Evolutionary conservation across 2,329 filamentous ascomycete genomes (phyloP).

Genomic region (Ciborinia camelliae): DNA sequence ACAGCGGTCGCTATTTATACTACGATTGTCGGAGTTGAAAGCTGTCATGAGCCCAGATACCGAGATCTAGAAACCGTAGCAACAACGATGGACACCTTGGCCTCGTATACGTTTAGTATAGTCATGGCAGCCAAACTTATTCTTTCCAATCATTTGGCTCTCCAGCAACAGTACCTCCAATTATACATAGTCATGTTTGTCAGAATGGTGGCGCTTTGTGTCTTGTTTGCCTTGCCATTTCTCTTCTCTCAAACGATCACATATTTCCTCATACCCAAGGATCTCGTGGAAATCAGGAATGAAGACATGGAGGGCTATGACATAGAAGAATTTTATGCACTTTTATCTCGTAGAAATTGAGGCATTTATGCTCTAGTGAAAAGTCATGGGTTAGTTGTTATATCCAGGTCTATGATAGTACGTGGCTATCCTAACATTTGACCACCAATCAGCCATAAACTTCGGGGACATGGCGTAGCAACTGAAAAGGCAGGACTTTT

Average conservation of each 20-base stretch:
- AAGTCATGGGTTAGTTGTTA: no score
- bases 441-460: neutral
- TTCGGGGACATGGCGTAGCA: neutral
- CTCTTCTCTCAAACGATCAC: neutral
- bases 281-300: constrained; percentile 1
- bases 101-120: neutral
- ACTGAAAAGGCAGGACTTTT: neutral
- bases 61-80: neutral
- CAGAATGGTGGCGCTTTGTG: neutral
- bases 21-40: neutral
- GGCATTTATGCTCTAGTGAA: neutral
- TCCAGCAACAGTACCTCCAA: neutral
- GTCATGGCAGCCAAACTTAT: neutral
- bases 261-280: constrained; percentile 2
- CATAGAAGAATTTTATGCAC: neutral
- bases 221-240: neutral
- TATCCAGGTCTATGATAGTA: neutral
- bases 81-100: neutral
- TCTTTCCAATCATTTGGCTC: neutral
- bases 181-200: neutral
- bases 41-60: neutral
- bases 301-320: constrained; percentile 10
- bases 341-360: neutral
- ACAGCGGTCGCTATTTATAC: no score
- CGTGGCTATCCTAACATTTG: neutral